Percentiles rank a stretch among this genome's conserved stretches.
These are phyloP conservation scores for Aureococcus anophagefferens DNA, from an alignment of 108 stramenopile genomes.

Conservation along the genomic window DNA sequence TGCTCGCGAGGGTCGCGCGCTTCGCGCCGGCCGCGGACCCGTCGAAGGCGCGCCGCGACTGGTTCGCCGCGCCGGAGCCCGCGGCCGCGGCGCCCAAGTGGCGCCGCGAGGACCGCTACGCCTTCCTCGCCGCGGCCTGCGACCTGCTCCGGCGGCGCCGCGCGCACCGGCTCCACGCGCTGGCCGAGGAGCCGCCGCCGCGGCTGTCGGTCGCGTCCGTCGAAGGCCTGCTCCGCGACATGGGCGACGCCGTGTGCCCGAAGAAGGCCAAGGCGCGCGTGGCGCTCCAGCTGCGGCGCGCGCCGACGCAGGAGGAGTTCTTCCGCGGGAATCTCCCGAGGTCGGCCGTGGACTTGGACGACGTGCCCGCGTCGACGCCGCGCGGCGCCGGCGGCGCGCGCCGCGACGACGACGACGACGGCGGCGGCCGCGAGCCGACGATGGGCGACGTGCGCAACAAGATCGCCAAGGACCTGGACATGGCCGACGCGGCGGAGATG, in stretches of 20 bases:
- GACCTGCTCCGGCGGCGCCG: background rate
- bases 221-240: background rate
- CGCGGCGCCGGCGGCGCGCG: conserved; percentile 4
- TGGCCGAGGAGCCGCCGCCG: conserved; percentile 9
- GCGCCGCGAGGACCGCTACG: background rate
- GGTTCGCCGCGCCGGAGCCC: too few species aligned
- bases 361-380: conserved; percentile 13
- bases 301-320: conserved; percentile 43
- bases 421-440: conserved; percentile 25
- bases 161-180: conserved; percentile 3
- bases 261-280: background rate
- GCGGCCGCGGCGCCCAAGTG: too few species aligned
- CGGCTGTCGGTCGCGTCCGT: background rate
- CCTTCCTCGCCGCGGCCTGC: background rate
- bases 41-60: too few species aligned
- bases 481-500: conserved; percentile 10
- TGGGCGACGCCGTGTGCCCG: background rate
- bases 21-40: too few species aligned
- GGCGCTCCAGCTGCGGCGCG: conserved; percentile 25
- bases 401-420: background rate
- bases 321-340: conserved; percentile 30
- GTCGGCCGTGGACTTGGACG: conserved; percentile 23
- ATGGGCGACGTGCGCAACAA: conserved; percentile 29
- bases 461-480: conserved; percentile 34
- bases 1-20: background rate